These are phyloP conservation scores for Aspergillus sp. DNA, from an alignment of 2,329 filamentous ascomycete species.

Conservation along the genomic window DNA sequence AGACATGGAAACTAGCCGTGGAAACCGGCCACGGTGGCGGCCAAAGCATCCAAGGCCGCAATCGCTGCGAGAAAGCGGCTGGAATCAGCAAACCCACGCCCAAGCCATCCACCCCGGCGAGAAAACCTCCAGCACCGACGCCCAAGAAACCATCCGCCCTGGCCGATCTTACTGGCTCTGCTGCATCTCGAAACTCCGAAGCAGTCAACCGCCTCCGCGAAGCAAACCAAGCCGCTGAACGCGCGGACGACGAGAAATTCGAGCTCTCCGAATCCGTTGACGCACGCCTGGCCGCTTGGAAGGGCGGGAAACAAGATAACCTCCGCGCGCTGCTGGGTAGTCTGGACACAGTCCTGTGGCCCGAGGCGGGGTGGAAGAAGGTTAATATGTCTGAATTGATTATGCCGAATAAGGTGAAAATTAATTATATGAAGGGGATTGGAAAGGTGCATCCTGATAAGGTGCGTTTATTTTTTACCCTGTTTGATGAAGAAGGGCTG, in stretches of 20 bases:
- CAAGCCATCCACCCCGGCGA: constrained; percentile 41
- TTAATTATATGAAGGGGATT: constrained; percentile 98
- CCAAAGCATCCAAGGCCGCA: constrained; percentile 74
- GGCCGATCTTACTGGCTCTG: constrained; percentile 24
- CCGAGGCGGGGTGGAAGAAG: constrained; percentile 91
- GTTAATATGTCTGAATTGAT: constrained; percentile 90
- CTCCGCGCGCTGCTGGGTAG: constrained; percentile 79
- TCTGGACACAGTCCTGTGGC: constrained; percentile 84
- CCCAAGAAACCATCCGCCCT: constrained; percentile 28
- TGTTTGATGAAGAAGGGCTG: neutral
- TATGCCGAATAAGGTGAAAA: constrained; percentile 90
- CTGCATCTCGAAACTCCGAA: constrained; percentile 52
- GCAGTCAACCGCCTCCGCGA: constrained; percentile 76
- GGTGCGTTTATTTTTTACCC: constrained; percentile 47
- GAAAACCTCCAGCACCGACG: constrained; percentile 41
- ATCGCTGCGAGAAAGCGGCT: constrained; percentile 82
- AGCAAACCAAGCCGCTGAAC: constrained; percentile 78
- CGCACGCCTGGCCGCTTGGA: constrained; percentile 70
- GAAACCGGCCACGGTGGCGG: constrained; percentile 80
- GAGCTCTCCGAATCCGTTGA: constrained; percentile 81
- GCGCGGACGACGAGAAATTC: constrained; percentile 87
- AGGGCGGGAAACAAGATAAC: constrained; percentile 87
- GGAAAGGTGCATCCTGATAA: constrained; percentile 98
- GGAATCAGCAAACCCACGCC: constrained; percentile 53
- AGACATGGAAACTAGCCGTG: constrained; percentile 74